phyloP scores from a whole-genome alignment of 306 rosid genomes.

The Purshia tridentata region DNA sequence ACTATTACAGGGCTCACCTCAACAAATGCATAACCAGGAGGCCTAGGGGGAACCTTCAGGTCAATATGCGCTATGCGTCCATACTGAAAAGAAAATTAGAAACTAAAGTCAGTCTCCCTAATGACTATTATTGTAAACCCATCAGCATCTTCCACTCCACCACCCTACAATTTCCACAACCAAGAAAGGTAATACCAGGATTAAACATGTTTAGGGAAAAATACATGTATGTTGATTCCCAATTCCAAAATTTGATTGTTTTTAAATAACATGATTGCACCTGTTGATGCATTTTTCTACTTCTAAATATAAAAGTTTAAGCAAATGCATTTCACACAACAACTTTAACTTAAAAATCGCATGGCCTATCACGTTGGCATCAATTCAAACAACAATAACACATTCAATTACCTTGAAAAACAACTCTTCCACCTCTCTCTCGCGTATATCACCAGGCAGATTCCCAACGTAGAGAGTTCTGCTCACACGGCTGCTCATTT shows the following conservation, averaged over 20 bases:
- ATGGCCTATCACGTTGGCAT: neutral
- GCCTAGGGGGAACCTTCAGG: constrained; percentile 97
- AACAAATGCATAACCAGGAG: constrained; percentile 98
- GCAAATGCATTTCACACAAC: neutral
- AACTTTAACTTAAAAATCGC: neutral
- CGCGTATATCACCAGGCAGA: constrained; percentile 98
- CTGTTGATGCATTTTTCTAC: neutral
- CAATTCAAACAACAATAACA: neutral
- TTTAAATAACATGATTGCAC: neutral
- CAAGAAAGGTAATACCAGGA: no score
- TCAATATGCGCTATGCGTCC: constrained; percentile 91
- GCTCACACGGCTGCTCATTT: constrained; percentile 89
- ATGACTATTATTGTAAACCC: neutral
- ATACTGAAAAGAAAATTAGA: constrained; percentile 48
- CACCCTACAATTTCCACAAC: neutral
- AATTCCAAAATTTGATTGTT: neutral
- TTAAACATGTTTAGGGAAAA: neutral
- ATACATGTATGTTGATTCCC: neutral
- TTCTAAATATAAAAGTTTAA: neutral
- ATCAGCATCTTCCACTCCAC: neutral
- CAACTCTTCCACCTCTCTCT: constrained; percentile 96
- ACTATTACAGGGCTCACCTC: constrained; percentile 59
- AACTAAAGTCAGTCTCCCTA: neutral
- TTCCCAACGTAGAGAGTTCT: constrained; percentile 94
- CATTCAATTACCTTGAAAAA: constrained; percentile 65